These are phyloP conservation scores for Rhizopogon salebrosus DNA, from an alignment of 768 basidiomycete species.

Conservation along the genomic window DNA sequence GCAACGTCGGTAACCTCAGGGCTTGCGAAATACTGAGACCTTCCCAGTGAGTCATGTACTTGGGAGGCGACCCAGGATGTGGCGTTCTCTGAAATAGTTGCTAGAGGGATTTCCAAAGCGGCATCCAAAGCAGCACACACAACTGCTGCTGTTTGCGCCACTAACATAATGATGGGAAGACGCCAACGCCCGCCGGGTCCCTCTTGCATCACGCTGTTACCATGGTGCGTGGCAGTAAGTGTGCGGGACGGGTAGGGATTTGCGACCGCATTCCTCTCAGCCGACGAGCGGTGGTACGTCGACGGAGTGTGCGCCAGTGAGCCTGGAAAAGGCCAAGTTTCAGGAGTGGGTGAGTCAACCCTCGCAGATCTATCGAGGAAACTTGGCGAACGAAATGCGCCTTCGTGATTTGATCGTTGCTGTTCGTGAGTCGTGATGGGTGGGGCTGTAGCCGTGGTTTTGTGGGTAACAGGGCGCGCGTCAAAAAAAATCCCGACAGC, in stretches of 20 bases:
- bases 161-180: slow-evolving; percentile 11
- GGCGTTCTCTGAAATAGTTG: background rate
- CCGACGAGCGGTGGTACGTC: background rate
- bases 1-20: background rate
- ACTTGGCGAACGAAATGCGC: background rate
- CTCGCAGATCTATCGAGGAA: slow-evolving; percentile 9
- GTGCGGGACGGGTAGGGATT: slow-evolving; percentile 5
- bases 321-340: slow-evolving; percentile 28
- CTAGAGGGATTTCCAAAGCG: slow-evolving; percentile 13
- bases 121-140: slow-evolving; percentile 22
- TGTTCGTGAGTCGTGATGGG: slow-evolving; percentile 10
- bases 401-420: background rate
- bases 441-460: background rate
- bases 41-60: background rate
- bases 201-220: background rate
- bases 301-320: slow-evolving; percentile 16
- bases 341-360: slow-evolving; percentile 25
- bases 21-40: background rate
- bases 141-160: slow-evolving; percentile 16
- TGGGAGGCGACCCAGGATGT: background rate
- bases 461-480: background rate
- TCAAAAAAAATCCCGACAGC: slow-evolving; percentile 6
- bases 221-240: background rate
- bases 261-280: background rate
- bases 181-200: background rate